Conservation (phyloP, 2,329 filamentous ascomycete species). For the Colletotrichum lentis region DNA sequence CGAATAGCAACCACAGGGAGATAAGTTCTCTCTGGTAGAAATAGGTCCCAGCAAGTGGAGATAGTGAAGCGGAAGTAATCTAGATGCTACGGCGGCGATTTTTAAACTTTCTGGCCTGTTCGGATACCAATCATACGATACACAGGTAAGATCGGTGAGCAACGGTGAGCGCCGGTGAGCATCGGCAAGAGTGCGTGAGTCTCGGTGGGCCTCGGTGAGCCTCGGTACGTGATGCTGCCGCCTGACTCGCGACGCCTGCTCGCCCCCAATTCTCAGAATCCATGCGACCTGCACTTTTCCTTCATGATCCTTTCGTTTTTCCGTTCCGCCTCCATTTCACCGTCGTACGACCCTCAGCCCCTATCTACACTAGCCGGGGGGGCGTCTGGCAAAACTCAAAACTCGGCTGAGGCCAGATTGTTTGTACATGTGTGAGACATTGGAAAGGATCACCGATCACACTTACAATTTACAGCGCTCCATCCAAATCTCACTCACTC, state of each 20-base stretch:
- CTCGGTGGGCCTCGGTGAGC: background rate
- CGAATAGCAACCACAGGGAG: too few relatives aligned
- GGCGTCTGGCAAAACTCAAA: background rate
- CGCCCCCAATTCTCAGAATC: background rate
- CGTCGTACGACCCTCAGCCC: background rate
- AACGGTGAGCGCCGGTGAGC: too few relatives aligned
- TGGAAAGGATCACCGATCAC: background rate
- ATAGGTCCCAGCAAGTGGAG: too few relatives aligned
- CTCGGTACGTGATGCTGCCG: background rate
- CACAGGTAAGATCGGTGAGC: too few relatives aligned
- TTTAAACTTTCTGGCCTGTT: too few relatives aligned
- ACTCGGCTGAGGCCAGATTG: background rate
- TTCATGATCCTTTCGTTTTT: constrained; percentile 26
- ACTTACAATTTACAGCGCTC: background rate
- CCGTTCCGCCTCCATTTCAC: constrained; percentile 28
- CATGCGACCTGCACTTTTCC: background rate
- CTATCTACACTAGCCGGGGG: background rate
- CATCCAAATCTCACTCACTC: background rate
- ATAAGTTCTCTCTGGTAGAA: too few relatives aligned
- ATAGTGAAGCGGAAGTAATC: too few relatives aligned
- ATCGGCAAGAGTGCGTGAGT: background rate
- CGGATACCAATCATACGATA: too few relatives aligned
- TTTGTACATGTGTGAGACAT: constrained; percentile 1
- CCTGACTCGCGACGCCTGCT: constrained; percentile 30
- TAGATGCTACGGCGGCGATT: background rate